Conservation (phyloP, 179 eudicot species). For the Beta corolliflora region DNA sequence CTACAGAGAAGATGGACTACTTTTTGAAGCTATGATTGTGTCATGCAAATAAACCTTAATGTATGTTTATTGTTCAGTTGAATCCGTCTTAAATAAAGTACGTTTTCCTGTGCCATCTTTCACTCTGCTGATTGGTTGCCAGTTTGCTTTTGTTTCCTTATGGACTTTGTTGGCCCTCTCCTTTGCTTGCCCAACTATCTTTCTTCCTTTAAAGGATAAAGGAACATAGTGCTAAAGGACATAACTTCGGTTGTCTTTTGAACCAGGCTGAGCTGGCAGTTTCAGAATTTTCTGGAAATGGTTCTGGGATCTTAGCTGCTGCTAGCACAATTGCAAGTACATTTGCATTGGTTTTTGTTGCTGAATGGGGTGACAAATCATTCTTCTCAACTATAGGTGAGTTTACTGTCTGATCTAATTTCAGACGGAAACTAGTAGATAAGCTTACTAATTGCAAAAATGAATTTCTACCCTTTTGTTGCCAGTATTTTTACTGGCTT, state of each 20-base stretch:
- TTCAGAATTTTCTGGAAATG: constrained; percentile 86
- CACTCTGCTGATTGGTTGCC: background rate
- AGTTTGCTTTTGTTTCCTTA: background rate
- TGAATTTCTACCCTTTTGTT: background rate
- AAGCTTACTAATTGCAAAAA: background rate
- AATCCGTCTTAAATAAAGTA: background rate
- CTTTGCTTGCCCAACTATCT: background rate
- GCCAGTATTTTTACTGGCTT: background rate
- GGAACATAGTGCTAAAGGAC: constrained; percentile 10
- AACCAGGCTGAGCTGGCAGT: constrained; percentile 95
- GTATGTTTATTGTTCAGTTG: background rate
- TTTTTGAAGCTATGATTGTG: background rate
- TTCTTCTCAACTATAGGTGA: constrained; percentile 96
- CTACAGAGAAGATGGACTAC: background rate
- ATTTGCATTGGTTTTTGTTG: constrained; percentile 85
- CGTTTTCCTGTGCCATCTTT: background rate
- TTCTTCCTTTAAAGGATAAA: background rate
- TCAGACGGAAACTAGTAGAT: background rate
- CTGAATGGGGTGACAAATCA: constrained; percentile 99
- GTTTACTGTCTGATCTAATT: constrained; percentile 15
- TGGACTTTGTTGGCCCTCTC: background rate
- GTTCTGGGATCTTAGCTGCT: constrained; percentile 87
- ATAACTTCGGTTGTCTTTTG: constrained; percentile 20
- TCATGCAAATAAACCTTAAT: background rate
- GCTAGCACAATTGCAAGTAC: constrained; percentile 82